A percentile compares a stretch with the other conserved stretches of the same genome.
Conservation (phyloP, 805 yeast genomes). For the Kuraishia piskuri region DNA sequence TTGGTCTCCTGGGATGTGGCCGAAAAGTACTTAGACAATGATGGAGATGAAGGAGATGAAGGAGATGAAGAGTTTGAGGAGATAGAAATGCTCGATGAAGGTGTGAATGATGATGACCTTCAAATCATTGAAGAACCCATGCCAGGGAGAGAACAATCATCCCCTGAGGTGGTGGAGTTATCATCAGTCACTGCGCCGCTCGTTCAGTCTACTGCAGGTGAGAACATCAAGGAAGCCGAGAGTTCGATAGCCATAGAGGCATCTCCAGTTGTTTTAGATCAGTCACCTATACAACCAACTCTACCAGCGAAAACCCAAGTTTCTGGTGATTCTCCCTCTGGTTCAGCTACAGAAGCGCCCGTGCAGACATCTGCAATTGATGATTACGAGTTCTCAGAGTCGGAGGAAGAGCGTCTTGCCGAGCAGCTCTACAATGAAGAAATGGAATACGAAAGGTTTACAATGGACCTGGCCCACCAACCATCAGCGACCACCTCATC, state of each 20-base stretch:
- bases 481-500: neutral
- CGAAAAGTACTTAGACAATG: constrained; percentile 3
- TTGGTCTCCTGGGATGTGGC: constrained; percentile 44
- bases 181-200: neutral
- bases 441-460: constrained; percentile 60
- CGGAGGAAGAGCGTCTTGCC: constrained; percentile 64
- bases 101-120: constrained; percentile 11
- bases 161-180: neutral
- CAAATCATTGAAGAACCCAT: constrained; percentile 14
- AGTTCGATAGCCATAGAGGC: neutral
- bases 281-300: neutral
- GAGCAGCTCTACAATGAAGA: constrained; percentile 64
- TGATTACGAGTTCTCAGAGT: constrained; percentile 66
- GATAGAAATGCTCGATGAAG: constrained; percentile 21
- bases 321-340: neutral
- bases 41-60: constrained; percentile 6
- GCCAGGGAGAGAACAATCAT: neutral
- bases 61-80: constrained; percentile 10
- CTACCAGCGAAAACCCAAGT: neutral
- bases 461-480: constrained; percentile 25
- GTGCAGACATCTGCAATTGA: constrained; percentile 5
- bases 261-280: neutral
- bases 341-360: constrained; percentile 16
- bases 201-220: neutral
- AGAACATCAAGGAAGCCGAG: neutral